Conservation (phyloP, 371 early-diverging fungal species). For the Entomophthora muscae region DNA sequence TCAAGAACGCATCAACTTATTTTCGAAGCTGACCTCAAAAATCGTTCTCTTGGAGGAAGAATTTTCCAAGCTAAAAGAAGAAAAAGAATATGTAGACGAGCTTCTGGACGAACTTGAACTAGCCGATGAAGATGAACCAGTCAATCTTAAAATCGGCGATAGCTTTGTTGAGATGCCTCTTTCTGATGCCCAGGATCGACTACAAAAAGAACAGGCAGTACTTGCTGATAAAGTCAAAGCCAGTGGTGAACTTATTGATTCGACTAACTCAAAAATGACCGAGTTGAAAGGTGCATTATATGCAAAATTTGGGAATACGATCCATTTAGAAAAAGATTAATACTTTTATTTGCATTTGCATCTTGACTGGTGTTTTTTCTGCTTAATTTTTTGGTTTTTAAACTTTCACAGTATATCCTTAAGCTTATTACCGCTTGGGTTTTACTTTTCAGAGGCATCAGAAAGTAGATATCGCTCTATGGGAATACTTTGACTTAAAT, state of each 20-base stretch:
- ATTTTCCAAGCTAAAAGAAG: slow-evolving; percentile 45
- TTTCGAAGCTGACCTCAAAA: slow-evolving; percentile 66
- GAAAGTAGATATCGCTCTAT: too few species aligned
- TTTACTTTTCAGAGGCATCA: too few species aligned
- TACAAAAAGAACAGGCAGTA: slow-evolving; percentile 37
- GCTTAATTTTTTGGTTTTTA: too few species aligned
- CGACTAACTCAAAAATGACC: slow-evolving; percentile 28
- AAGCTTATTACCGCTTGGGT: too few species aligned
- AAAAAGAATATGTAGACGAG: slow-evolving; percentile 86
- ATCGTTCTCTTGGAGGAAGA: slow-evolving; percentile 59
- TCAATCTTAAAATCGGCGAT: slow-evolving; percentile 58
- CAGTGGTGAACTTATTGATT: slow-evolving; percentile 19
- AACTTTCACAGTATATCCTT: too few species aligned
- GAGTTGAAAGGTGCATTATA: slow-evolving; percentile 72
- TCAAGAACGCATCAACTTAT: slow-evolving; percentile 84
- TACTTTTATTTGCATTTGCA: too few species aligned
- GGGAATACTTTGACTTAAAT: too few species aligned
- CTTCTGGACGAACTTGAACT: slow-evolving; percentile 77
- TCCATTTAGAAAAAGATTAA: slow-evolving; percentile 78
- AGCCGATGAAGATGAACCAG: slow-evolving; percentile 74
- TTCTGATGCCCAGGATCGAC: slow-evolving; percentile 48
- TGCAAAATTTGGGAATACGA: slow-evolving; percentile 80
- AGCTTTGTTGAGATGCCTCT: slow-evolving; percentile 62
- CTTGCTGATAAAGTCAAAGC: slow-evolving; percentile 35
- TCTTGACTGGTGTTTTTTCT: too few species aligned